phyloP scores from a whole-genome alignment of 352 stramenopile species.

The Thalassiosira allenii region DNA sequence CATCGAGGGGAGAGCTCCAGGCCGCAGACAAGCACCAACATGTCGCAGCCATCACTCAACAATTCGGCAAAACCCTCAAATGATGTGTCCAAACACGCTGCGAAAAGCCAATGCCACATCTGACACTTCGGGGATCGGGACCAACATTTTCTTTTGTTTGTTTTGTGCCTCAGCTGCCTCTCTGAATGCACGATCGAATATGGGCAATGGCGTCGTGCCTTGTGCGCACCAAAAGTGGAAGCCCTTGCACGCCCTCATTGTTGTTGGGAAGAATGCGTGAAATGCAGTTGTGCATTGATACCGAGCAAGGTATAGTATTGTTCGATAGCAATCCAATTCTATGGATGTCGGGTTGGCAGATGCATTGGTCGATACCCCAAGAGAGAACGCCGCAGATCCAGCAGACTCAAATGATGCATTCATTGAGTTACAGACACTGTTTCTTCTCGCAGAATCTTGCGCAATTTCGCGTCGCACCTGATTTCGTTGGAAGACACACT shows the following conservation, averaged over 20 bases:
- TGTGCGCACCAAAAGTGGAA: constrained; percentile 87
- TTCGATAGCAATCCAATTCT: constrained; percentile 83
- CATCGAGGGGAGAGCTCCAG: too few relatives aligned
- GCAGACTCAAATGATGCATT: constrained; percentile 62
- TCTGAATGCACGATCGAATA: constrained; percentile 84
- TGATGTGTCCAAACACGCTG: constrained; percentile 85
- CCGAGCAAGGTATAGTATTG: constrained; percentile 81
- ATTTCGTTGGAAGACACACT: constrained; percentile 77
- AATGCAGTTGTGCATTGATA: constrained; percentile 87
- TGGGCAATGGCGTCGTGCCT: constrained; percentile 68
- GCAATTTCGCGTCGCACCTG: constrained; percentile 29
- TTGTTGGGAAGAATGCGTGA: constrained; percentile 85
- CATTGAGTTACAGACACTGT: constrained; percentile 22
- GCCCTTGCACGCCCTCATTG: constrained; percentile 80
- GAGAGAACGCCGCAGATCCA: constrained; percentile 23
- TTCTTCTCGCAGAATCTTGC: background rate
- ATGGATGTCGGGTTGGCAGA: constrained; percentile 17
- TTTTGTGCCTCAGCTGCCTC: constrained; percentile 71
- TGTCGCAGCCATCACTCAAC: too few relatives aligned
- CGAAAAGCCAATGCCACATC: constrained; percentile 83
- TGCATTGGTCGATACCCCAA: constrained; percentile 34
- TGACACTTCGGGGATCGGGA: constrained; percentile 72
- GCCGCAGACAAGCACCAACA: too few relatives aligned
- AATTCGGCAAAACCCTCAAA: constrained; percentile 50
- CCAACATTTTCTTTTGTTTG: constrained; percentile 51